Evolutionary conservation across 805 yeast species (phyloP), one percentile per base, ranked within the genome.

Genomic region (Cyberlindnera saturnus): DNA sequence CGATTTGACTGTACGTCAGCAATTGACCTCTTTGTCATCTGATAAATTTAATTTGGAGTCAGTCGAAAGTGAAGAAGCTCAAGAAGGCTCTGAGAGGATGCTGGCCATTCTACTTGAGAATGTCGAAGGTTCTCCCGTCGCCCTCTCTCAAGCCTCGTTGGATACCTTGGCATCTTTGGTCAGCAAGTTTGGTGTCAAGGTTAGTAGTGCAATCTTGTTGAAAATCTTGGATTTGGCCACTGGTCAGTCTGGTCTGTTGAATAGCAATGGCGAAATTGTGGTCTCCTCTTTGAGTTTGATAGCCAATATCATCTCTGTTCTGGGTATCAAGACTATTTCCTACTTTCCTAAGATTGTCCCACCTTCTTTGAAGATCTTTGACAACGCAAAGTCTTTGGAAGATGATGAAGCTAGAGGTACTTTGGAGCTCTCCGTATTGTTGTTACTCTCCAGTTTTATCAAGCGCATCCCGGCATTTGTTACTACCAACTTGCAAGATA

Each of bases 271-370:
- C 11, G 95, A 85, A 51, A 63, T 86, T 7, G 69, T 81, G 28
- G 76, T 93, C 31, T 76, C 96, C 0, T 77, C 96, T 1, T 70
- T 88, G 45, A 77, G 82, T 52, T 80, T 83, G 45, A 75, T 87
- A 48, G 79, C 86, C 44, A 79, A 81, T 51, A 66, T 88, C 43
- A 75, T 87, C 42, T 77, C 81, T 41, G 75, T 80, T 19, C 63
- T 90, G 37, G 99, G 99, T 41, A 90, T 95, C 16, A 86, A 88
- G 57, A 73, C 82, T 49, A 82, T 93, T 58, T 90, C 95, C 6
- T 77, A 73, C 57, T 86, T 89, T 71, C 87, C 97, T 29, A 82
- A 81, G 62, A 81, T 90, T 57, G 77, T 93, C 48, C 87, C 89
- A 14, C 86, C 88, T 13, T 69, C 86, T 10, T 70, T 88, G 42